These are phyloP conservation scores for Daldinia childiae DNA, from an alignment of 495 filamentous ascomycete species.

Conservation along the genomic window DNA sequence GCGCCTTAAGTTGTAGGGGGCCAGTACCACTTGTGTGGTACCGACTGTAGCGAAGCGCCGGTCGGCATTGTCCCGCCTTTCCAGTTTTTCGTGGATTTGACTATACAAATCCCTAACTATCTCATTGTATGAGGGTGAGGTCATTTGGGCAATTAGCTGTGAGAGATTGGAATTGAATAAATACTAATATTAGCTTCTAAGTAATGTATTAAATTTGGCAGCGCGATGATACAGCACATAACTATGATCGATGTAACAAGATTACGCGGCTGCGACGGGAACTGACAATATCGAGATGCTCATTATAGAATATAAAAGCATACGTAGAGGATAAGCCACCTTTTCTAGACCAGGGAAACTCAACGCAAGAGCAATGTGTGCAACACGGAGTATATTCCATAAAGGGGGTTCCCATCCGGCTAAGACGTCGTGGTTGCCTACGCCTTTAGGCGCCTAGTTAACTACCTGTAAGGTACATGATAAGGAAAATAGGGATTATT, in stretches of 20 bases:
- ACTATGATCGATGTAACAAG: neutral
- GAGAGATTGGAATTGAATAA: neutral
- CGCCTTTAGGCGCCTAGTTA: neutral
- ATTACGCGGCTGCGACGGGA: neutral
- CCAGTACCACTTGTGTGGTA: constrained; percentile 43
- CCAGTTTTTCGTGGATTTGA: neutral
- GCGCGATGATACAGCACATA: neutral
- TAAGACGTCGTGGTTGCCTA: neutral
- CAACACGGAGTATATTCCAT: neutral
- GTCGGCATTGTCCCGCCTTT: neutral
- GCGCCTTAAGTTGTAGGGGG: constrained; percentile 28
- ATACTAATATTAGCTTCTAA: neutral
- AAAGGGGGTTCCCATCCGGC: neutral
- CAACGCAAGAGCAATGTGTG: neutral
- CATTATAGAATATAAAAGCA: neutral
- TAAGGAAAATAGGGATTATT: no score
- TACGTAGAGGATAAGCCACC: neutral
- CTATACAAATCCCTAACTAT: neutral
- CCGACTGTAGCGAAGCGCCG: constrained; percentile 44
- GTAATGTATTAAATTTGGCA: neutral
- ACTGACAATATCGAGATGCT: neutral
- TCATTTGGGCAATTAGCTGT: neutral
- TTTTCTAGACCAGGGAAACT: neutral
- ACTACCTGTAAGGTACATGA: no score
- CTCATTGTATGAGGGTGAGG: neutral